Evolutionary conservation across 2,329 filamentous ascomycete genomes (phyloP), one percentile per base, ranked within the genome.

Genomic region (Trichophyton simii): DNA sequence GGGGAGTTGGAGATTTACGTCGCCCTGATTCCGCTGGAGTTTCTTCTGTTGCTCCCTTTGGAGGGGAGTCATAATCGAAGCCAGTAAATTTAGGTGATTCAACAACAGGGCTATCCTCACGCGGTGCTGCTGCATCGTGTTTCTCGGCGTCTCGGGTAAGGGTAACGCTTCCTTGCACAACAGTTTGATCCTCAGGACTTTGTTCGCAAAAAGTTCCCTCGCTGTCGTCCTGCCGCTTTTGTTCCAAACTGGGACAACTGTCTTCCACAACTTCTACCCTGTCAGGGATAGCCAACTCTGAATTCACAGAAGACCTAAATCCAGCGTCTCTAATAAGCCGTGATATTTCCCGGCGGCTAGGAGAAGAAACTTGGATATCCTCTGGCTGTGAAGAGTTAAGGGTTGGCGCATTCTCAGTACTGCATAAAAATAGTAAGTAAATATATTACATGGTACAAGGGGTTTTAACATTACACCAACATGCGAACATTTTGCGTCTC

Each of bases 301-400:
- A 75, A 58, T 77, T 73, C 50, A 80, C 66, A 18, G 73, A 73
- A 22, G 77, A 77, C 41, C 77, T 72, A 66, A 80, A 80, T 3
- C 78, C 79, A 13, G 77, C 78, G 57, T 80, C 76, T 57, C 72
- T 74, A 46, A 80, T 80, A 57, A 80, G 69, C 48, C 73, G 66
- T 55, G 73, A 75, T 44, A 80, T 78, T 25, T 78, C 73, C 9
- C 70, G 60, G 48, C 72, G 70, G 64, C 73, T 67, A 65, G 73
- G 67, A 65, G 74, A 62, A 63, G 70, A 73, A 18, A 73, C 67
- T 7, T 68, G 62, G 38, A 34, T 63, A 55, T 36, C 63, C 59
- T 55, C 63, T 64, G 63, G 42, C 54, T 54, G 60, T 54, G 52
- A 46, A 36, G 44, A 52, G 58, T 46, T 38, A 66, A 63, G 41